Conservation (phyloP, 2,329 filamentous ascomycete genomes). For the Talaromyces sp. region DNA sequence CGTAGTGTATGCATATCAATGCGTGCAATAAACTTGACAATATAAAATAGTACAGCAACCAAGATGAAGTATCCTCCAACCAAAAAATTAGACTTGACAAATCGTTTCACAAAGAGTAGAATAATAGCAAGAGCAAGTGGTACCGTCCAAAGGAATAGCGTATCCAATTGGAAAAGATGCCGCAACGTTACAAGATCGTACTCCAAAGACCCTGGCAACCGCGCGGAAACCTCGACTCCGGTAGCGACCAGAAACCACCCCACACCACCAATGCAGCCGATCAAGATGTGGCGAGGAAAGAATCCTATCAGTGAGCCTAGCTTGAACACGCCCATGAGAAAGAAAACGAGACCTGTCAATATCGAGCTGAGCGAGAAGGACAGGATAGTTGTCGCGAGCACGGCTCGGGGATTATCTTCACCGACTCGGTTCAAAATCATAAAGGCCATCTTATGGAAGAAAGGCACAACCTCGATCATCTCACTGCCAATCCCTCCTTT, state of each 20-base stretch:
- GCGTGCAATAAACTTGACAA: slow-evolving; percentile 50
- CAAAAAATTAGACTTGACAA: slow-evolving; percentile 76
- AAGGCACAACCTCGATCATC: slow-evolving; percentile 97
- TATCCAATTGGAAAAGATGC: slow-evolving; percentile 69
- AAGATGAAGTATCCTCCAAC: slow-evolving; percentile 84
- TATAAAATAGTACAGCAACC: slow-evolving; percentile 60
- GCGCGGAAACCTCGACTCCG: slow-evolving; percentile 87
- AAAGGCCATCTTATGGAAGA: slow-evolving; percentile 97
- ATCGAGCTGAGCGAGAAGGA: slow-evolving; percentile 88
- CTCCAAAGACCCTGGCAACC: slow-evolving; percentile 77
- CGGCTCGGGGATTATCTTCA: slow-evolving; percentile 73
- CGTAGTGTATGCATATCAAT: slow-evolving; percentile 67
- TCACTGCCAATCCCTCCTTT: slow-evolving; percentile 90
- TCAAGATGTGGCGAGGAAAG: slow-evolving; percentile 92
- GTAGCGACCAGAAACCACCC: slow-evolving; percentile 92
- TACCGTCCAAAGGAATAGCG: slow-evolving; percentile 75
- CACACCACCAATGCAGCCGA: slow-evolving; percentile 95
- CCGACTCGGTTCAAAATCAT: slow-evolving; percentile 78
- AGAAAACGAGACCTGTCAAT: slow-evolving; percentile 87
- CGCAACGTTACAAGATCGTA: slow-evolving; percentile 75
- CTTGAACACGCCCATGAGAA: slow-evolving; percentile 79
- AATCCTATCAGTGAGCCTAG: slow-evolving; percentile 94
- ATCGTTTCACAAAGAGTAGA: slow-evolving; percentile 72
- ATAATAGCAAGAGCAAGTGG: slow-evolving; percentile 73
- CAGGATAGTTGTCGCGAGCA: slow-evolving; percentile 91